Evolutionary conservation across 768 basidiomycete species (phyloP).

Genomic region (Auricularia sp.): DNA sequence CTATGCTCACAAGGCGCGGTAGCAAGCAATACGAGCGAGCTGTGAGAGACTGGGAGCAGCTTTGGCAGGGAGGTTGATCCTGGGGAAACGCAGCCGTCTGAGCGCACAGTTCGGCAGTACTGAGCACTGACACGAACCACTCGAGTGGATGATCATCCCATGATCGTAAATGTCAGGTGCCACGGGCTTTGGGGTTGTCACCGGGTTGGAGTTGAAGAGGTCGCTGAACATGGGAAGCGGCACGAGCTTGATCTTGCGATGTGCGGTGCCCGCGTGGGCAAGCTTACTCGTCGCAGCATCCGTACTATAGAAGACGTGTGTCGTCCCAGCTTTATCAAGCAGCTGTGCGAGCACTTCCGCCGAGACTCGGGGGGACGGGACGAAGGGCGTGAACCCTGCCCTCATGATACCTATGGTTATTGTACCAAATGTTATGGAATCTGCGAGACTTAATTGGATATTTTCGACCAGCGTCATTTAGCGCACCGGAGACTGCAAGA

Average conservation of each 20-base stretch:
- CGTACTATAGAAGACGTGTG: slow-evolving; percentile 18
- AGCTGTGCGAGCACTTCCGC: slow-evolving; percentile 38
- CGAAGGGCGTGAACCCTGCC: slow-evolving; percentile 20
- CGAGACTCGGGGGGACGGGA: slow-evolving; percentile 35
- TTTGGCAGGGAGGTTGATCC: not conserved
- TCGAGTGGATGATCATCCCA: slow-evolving; percentile 20
- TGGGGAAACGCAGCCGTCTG: not conserved
- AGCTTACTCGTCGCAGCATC: not conserved
- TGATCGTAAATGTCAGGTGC: slow-evolving; percentile 11
- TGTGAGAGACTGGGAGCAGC: not conserved
- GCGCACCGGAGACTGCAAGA: slow-evolving; percentile 4
- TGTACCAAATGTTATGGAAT: slow-evolving; percentile 16
- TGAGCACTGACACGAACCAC: slow-evolving; percentile 8
- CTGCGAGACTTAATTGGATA: slow-evolving; percentile 11
- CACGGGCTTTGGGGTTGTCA: slow-evolving; percentile 9
- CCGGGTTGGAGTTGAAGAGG: slow-evolving; percentile 10
- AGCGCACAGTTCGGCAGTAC: not conserved
- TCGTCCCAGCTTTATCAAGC: slow-evolving; percentile 23
- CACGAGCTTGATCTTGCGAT: not conserved
- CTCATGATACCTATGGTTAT: slow-evolving; percentile 9
- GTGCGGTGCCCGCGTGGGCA: not conserved
- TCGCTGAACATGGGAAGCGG: slow-evolving; percentile 17
- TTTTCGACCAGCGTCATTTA: slow-evolving; percentile 7
- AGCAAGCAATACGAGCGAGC: not conserved
- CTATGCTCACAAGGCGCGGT: not conserved